These are phyloP conservation scores for Colletotrichum sp. DNA, from an alignment of 2,329 filamentous ascomycete species.

Conservation along the genomic window DNA sequence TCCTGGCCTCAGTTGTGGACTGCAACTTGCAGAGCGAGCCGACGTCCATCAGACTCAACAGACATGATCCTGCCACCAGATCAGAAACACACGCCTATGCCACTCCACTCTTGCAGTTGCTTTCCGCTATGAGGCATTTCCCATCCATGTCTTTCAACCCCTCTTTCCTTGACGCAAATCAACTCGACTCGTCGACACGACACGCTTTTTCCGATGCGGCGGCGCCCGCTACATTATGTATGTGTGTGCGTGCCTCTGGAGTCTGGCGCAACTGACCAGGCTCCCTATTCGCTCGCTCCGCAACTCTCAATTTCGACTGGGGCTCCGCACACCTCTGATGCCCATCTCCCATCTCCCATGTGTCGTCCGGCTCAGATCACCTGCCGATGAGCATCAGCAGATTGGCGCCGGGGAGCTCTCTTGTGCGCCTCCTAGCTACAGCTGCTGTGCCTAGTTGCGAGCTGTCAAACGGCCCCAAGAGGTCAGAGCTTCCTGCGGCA, in stretches of 20 bases:
- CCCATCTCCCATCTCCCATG: neutral
- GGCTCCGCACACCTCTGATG: neutral
- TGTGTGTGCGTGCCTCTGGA: neutral
- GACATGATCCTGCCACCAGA: conserved; percentile 13
- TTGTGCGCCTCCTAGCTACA: neutral
- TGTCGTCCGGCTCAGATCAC: neutral
- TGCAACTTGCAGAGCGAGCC: neutral
- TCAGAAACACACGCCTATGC: conserved; percentile 1
- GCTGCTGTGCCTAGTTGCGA: neutral
- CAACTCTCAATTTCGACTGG: neutral
- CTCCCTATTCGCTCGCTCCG: neutral
- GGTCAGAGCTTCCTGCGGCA: conserved; percentile 6
- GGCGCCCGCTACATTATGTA: neutral
- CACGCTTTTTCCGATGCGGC: conserved; percentile 8
- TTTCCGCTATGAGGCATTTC: conserved; percentile 22
- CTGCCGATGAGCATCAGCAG: neutral
- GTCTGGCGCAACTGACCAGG: neutral
- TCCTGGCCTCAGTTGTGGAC: neutral
- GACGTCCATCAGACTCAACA: neutral
- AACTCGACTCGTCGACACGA: neutral
- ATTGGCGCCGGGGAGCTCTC: neutral
- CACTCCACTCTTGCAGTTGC: conserved; percentile 12
- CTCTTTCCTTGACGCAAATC: conserved; percentile 6
- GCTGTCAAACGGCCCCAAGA: neutral
- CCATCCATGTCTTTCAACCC: conserved; percentile 18